Evolutionary conservation across 2,329 filamentous ascomycete species (phyloP).

Genomic region (Mycosphaerella sp.): DNA sequence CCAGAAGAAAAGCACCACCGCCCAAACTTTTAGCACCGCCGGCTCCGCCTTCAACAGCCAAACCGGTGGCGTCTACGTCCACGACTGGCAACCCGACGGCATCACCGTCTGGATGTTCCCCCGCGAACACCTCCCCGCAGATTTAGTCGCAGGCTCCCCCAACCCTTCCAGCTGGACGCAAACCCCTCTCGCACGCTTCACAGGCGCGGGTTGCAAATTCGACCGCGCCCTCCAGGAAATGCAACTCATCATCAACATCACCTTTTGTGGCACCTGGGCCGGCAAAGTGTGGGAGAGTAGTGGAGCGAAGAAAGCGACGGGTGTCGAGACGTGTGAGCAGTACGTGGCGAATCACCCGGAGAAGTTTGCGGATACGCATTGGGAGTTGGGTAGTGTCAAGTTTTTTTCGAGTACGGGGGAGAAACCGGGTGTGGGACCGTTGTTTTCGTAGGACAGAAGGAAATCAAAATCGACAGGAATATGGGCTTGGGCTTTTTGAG

Average conservation of each 20-base stretch:
- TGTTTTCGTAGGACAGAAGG: not conserved
- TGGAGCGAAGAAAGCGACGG: slow-evolving; percentile 51
- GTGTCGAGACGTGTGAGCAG: slow-evolving; percentile 58
- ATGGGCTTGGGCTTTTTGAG: not conserved
- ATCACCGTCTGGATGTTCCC: slow-evolving; percentile 83
- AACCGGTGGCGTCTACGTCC: slow-evolving; percentile 43
- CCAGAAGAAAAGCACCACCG: not conserved
- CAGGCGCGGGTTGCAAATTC: slow-evolving; percentile 61
- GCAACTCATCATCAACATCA: slow-evolving; percentile 73
- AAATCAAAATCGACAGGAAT: not conserved
- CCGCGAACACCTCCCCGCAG: slow-evolving; percentile 56
- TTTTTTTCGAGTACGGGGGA: slow-evolving; percentile 41
- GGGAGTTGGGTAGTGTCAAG: slow-evolving; percentile 66
- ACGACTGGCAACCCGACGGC: slow-evolving; percentile 58
- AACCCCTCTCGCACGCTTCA: slow-evolving; percentile 61
- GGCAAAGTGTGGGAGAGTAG: slow-evolving; percentile 59
- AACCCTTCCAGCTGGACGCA: slow-evolving; percentile 61
- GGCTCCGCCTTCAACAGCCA: slow-evolving; percentile 49
- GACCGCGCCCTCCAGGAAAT: slow-evolving; percentile 62
- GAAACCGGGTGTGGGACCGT: slow-evolving; percentile 8
- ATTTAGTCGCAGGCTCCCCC: slow-evolving; percentile 55
- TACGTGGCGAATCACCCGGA: slow-evolving; percentile 66
- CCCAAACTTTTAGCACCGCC: slow-evolving; percentile 27
- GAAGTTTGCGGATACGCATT: slow-evolving; percentile 68
- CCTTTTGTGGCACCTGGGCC: slow-evolving; percentile 86